These are phyloP conservation scores for Alternaria ethzedia DNA, from an alignment of 2,329 filamentous ascomycete species.

Conservation along the genomic window DNA sequence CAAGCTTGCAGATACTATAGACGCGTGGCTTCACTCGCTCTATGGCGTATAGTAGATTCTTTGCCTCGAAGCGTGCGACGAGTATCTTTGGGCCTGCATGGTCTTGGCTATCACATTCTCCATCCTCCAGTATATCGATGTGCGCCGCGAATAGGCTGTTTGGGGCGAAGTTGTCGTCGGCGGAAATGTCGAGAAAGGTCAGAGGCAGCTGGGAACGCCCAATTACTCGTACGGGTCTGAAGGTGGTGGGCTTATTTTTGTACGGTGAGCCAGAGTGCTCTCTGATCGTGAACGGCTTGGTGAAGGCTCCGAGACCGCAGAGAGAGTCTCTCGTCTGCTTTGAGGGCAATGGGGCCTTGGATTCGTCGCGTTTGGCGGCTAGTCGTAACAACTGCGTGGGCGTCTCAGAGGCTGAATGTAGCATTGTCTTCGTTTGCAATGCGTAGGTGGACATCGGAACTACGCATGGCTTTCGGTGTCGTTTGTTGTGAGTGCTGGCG, in stretches of 20 bases:
- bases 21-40: conserved; percentile 68
- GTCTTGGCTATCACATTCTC: conserved; percentile 8
- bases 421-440: conserved; percentile 43
- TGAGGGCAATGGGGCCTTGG: conserved; percentile 32
- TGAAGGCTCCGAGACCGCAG: conserved; percentile 36
- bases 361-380: conserved; percentile 32
- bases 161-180: conserved; percentile 27
- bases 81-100: conserved; percentile 33
- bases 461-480: conserved; percentile 33
- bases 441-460: conserved; percentile 33
- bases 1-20: conserved; percentile 73
- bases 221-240: conserved; percentile 46
- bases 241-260: conserved; percentile 31
- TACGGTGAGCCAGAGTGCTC: conserved; percentile 38
- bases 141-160: conserved; percentile 45
- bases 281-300: conserved; percentile 40
- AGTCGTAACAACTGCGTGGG: conserved; percentile 30
- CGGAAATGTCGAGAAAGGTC: conserved; percentile 45
- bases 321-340: conserved; percentile 42
- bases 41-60: conserved; percentile 82
- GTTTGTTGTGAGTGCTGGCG: conserved; percentile 7
- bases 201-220: conserved; percentile 46
- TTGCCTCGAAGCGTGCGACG: conserved; percentile 41
- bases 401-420: conserved; percentile 24
- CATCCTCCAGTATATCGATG: conserved; percentile 41